Conservation (phyloP, 2,329 filamentous ascomycete genomes). For the Didymella lethalis region DNA sequence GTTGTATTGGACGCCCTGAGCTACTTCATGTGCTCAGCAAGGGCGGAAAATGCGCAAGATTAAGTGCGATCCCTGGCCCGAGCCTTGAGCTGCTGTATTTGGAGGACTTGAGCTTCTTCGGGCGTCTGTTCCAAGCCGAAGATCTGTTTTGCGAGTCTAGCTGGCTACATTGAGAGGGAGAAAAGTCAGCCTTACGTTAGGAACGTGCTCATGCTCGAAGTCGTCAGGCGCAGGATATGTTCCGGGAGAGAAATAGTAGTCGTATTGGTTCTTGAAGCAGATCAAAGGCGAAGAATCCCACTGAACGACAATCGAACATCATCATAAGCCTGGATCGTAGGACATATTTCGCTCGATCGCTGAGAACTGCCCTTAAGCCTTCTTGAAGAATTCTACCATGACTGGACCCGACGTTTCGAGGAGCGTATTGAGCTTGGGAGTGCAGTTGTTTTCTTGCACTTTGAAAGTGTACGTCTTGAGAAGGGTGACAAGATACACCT, state of each 20-base stretch:
- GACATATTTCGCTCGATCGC: no score
- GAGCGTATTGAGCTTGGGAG: slow-evolving; percentile 5
- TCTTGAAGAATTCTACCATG: background rate
- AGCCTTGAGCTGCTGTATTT: background rate
- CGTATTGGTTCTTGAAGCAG: background rate
- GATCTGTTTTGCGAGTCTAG: background rate
- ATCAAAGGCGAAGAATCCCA: no score
- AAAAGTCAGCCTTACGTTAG: background rate
- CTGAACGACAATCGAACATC: no score
- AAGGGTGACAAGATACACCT: slow-evolving; percentile 11
- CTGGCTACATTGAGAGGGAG: background rate
- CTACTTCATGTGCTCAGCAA: background rate
- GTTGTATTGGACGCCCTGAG: background rate
- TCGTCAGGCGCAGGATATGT: background rate
- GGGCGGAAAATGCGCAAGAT: background rate
- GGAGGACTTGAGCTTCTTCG: background rate
- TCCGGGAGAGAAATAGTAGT: background rate
- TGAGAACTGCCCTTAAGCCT: background rate
- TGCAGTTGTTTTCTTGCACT: slow-evolving; percentile 1
- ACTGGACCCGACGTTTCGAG: slow-evolving; percentile 12
- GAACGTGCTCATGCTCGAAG: background rate
- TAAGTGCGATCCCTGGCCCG: background rate
- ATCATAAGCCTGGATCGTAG: no score
- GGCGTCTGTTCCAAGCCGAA: background rate
- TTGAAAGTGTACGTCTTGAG: slow-evolving; percentile 6